These are phyloP conservation scores for Pleomassaria siparia DNA, from an alignment of 2,329 filamentous ascomycete genomes.

Conservation along the genomic window DNA sequence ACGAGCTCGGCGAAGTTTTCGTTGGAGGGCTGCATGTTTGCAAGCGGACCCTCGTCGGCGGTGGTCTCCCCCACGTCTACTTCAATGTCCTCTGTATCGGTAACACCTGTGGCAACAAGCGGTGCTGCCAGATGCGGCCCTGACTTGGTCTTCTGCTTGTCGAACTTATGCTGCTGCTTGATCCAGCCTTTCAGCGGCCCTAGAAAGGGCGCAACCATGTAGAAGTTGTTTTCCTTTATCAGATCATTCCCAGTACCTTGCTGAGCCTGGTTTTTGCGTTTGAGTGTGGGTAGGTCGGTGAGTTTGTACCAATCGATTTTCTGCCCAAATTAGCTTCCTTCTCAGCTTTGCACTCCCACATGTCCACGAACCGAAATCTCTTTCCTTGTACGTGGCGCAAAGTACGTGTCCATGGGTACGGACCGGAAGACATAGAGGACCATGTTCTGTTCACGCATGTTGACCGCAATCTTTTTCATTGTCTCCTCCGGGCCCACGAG, in stretches of 20 bases:
- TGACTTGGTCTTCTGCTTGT: slow-evolving; percentile 50
- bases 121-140: slow-evolving; percentile 17
- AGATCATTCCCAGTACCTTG: slow-evolving; percentile 56
- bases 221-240: slow-evolving; percentile 82
- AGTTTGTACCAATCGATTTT: slow-evolving; percentile 95
- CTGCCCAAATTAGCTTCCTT: slow-evolving; percentile 15
- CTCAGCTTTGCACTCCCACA: not conserved
- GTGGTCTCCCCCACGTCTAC: slow-evolving; percentile 29
- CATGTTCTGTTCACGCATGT: slow-evolving; percentile 91
- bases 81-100: slow-evolving; percentile 35
- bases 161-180: slow-evolving; percentile 75
- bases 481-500: slow-evolving; percentile 69
- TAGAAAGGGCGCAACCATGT: slow-evolving; percentile 96
- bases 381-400: slow-evolving; percentile 88
- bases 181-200: slow-evolving; percentile 88
- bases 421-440: slow-evolving; percentile 88
- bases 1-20: slow-evolving; percentile 35
- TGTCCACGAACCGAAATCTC: slow-evolving; percentile 70
- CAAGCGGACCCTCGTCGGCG: slow-evolving; percentile 21
- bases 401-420: slow-evolving; percentile 81
- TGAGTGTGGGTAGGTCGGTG: slow-evolving; percentile 80
- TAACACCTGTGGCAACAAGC: slow-evolving; percentile 21
- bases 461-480: slow-evolving; percentile 82
- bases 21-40: slow-evolving; percentile 15
- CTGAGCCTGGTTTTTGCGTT: slow-evolving; percentile 65